Conservation (phyloP, 495 filamentous ascomycete species). For the Darksidea phi region DNA sequence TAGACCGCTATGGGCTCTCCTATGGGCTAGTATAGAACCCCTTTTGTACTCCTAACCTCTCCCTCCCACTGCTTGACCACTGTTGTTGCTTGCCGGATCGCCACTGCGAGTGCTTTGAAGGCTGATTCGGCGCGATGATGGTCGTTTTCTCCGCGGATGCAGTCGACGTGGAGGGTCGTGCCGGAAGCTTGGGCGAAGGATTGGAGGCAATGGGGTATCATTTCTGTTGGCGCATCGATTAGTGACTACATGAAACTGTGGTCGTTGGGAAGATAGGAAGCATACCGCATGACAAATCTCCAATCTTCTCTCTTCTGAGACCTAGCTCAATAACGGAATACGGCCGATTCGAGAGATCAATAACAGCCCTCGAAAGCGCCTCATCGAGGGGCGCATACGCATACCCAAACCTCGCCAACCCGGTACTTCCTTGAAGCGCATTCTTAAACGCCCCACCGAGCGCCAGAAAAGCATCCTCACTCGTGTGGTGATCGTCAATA, state of each 20-base stretch:
- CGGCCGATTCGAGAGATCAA: slow-evolving; percentile 90
- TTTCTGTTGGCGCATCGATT: too few species aligned
- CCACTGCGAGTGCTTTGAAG: slow-evolving; percentile 93
- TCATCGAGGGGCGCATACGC: slow-evolving; percentile 94
- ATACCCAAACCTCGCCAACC: slow-evolving; percentile 83
- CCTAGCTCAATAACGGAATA: slow-evolving; percentile 76
- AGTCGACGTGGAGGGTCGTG: slow-evolving; percentile 92
- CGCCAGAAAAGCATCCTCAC: slow-evolving; percentile 92
- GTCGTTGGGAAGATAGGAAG: too few species aligned
- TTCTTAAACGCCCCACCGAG: slow-evolving; percentile 80
- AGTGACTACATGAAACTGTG: too few species aligned
- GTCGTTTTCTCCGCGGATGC: slow-evolving; percentile 84
- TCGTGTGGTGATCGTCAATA: slow-evolving; percentile 98
- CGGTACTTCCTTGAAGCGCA: slow-evolving; percentile 71
- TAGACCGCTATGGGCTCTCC: too few species aligned
- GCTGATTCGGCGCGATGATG: slow-evolving; percentile 96
- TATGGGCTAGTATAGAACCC: slow-evolving; percentile 59
- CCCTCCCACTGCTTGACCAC: slow-evolving; percentile 75
- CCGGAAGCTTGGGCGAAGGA: slow-evolving; percentile 88
- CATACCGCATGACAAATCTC: slow-evolving; percentile 67
- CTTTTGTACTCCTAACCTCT: slow-evolving; percentile 94
- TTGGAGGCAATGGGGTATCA: slow-evolving; percentile 93
- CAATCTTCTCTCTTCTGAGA: slow-evolving; percentile 85
- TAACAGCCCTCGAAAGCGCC: slow-evolving; percentile 86
- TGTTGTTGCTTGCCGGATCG: slow-evolving; percentile 70